Percentiles rank a stretch among this genome's conserved stretches.
phyloP scores from a whole-genome alignment of 352 stramenopile species.

The Phytophthora tentaculata region DNA sequence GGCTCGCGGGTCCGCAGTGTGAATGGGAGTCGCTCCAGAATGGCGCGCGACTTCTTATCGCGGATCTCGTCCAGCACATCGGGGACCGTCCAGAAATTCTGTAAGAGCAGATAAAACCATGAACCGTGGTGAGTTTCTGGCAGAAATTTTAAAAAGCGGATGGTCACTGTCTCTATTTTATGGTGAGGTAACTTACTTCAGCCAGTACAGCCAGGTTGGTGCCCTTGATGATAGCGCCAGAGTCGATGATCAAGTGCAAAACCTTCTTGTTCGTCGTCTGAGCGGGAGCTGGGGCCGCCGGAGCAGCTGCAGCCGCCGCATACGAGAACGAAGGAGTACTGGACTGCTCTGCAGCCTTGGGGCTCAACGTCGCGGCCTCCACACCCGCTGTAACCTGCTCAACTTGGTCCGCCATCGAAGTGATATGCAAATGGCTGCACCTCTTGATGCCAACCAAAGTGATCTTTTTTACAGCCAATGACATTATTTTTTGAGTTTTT shows the following conservation, averaged over 20 bases:
- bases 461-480: constrained; percentile 38
- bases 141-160: constrained; percentile 3
- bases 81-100: constrained; percentile 88
- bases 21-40: constrained; percentile 80
- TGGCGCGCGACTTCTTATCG: constrained; percentile 74
- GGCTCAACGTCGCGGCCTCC: constrained; percentile 24
- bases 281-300: constrained; percentile 1
- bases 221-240: constrained; percentile 89
- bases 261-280: constrained; percentile 65
- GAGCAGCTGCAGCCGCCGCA: constrained; percentile 13
- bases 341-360: constrained; percentile 7
- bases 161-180: constrained; percentile 2
- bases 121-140: constrained; percentile 14
- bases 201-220: constrained; percentile 76
- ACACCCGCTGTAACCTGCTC: constrained; percentile 31
- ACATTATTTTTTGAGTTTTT: not conserved
- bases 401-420: constrained; percentile 26
- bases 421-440: constrained; percentile 21
- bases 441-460: constrained; percentile 54
- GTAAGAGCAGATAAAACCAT: constrained; percentile 3
- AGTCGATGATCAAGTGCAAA: constrained; percentile 83
- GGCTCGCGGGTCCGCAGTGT: constrained; percentile 81
- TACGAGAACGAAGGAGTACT: constrained; percentile 5
- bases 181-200: constrained; percentile 44
- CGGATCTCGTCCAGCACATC: constrained; percentile 88